A percentile compares a stretch with the other conserved stretches of the same genome.
Evolutionary conservation across 2,329 filamentous ascomycete genomes (phyloP).

Genomic region (Fusarium metavorans): DNA sequence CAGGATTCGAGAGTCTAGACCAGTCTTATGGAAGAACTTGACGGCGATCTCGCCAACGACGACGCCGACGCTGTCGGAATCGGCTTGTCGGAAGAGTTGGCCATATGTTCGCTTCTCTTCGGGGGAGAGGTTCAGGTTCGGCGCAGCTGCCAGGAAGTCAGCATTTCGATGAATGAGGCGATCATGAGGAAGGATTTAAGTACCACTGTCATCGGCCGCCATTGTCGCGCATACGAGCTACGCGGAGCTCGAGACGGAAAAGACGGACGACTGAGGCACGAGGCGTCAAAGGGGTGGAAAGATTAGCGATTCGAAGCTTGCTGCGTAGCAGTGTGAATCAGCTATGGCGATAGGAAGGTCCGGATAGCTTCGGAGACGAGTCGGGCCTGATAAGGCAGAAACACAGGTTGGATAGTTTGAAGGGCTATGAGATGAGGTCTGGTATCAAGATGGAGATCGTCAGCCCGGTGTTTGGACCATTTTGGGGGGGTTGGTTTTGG

Average conservation of each 20-base stretch:
- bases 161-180: slow-evolving; percentile 8
- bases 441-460: slow-evolving; percentile 26
- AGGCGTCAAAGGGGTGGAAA: slow-evolving; percentile 25
- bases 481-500: slow-evolving; percentile 42
- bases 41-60: slow-evolving; percentile 97
- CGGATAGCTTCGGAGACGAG: slow-evolving; percentile 15
- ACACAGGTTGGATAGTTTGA: slow-evolving; percentile 15
- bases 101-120: slow-evolving; percentile 96
- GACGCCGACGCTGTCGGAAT: slow-evolving; percentile 90
- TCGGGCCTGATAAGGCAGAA: slow-evolving; percentile 21
- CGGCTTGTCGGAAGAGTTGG: slow-evolving; percentile 92
- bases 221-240: slow-evolving; percentile 48
- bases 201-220: slow-evolving; percentile 45
- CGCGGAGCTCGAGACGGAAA: slow-evolving; percentile 38
- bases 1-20: slow-evolving; percentile 84
- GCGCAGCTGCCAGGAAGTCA: slow-evolving; percentile 58
- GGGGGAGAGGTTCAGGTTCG: slow-evolving; percentile 84
- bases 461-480: slow-evolving; percentile 40
- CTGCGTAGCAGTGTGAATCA: neutral
- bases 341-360: slow-evolving; percentile 7
- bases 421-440: slow-evolving; percentile 21
- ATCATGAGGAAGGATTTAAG: neutral
- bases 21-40: slow-evolving; percentile 97
- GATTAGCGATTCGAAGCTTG: neutral
- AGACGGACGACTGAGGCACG: slow-evolving; percentile 32